These are phyloP conservation scores for Trifolium pratense DNA, from an alignment of 306 rosid species.

Conservation along the genomic window DNA sequence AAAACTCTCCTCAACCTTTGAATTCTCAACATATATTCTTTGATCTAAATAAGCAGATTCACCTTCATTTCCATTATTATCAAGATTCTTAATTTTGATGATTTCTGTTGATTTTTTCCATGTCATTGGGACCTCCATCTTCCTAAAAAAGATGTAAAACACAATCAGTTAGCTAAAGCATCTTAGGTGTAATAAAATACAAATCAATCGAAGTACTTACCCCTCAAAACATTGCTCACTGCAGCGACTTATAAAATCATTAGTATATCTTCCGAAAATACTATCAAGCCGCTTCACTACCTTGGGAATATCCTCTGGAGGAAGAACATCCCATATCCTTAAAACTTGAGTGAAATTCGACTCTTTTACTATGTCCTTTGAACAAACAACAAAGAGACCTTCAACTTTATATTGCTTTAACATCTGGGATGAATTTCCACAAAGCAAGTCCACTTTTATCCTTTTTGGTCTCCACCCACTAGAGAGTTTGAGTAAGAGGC, in stretches of 20 bases:
- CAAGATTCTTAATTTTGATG: slow-evolving; percentile 45
- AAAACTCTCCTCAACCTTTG: slow-evolving; percentile 76
- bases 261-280: slow-evolving; percentile 60
- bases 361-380: slow-evolving; percentile 63
- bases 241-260: slow-evolving; percentile 59
- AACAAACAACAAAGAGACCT: slow-evolving; percentile 54
- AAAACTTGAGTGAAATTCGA: slow-evolving; percentile 53
- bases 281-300: slow-evolving; percentile 60
- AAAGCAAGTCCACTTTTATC: slow-evolving; percentile 39
- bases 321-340: slow-evolving; percentile 73
- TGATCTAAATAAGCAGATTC: slow-evolving; percentile 49
- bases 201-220: slow-evolving; percentile 43
- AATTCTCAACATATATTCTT: slow-evolving; percentile 70
- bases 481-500: slow-evolving; percentile 63
- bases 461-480: slow-evolving; percentile 77
- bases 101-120: slow-evolving; percentile 57
- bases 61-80: slow-evolving; percentile 32
- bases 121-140: slow-evolving; percentile 58
- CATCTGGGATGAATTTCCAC: slow-evolving; percentile 56
- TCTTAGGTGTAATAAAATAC: background rate
- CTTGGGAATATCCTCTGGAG: slow-evolving; percentile 61
- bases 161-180: background rate
- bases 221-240: slow-evolving; percentile 55
- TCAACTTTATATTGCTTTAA: slow-evolving; percentile 64
- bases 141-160: slow-evolving; percentile 40